Percentiles rank a stretch among this genome's conserved stretches.
These are phyloP conservation scores for barrel medic (Medicago truncatula) DNA, from an alignment of 306 rosid genomes.

Conservation along the genomic window MtrunA17r5.0-ANR NC_053044.1:25890001-25890500, in stretches of 20 bases:
- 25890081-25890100: slow-evolving; percentile 73
- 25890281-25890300: slow-evolving; percentile 69
- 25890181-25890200: slow-evolving; percentile 60
- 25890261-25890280: slow-evolving; percentile 58
- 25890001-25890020: slow-evolving; percentile 78
- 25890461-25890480: slow-evolving; percentile 73
- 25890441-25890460: slow-evolving; percentile 27
- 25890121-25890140: slow-evolving; percentile 50
- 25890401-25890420: slow-evolving; percentile 49
- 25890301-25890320: slow-evolving; percentile 76
- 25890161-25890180: slow-evolving; percentile 64
- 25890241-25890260: slow-evolving; percentile 53
- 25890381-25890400: slow-evolving; percentile 66
- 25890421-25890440: slow-evolving; percentile 40
- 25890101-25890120: slow-evolving; percentile 88
- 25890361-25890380: slow-evolving; percentile 72
- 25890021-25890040: slow-evolving; percentile 62
- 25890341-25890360: slow-evolving; percentile 80
- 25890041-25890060: slow-evolving; percentile 63
- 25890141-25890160: slow-evolving; percentile 54
- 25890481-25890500: slow-evolving; percentile 49
- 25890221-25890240: slow-evolving; percentile 53
- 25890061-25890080: slow-evolving; percentile 62
- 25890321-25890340: slow-evolving; percentile 64
- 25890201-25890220: slow-evolving; percentile 56